Base-by-base conservation (phyloP, 2,329 filamentous ascomycete species). In the Colletotrichum trifolii region DNA sequence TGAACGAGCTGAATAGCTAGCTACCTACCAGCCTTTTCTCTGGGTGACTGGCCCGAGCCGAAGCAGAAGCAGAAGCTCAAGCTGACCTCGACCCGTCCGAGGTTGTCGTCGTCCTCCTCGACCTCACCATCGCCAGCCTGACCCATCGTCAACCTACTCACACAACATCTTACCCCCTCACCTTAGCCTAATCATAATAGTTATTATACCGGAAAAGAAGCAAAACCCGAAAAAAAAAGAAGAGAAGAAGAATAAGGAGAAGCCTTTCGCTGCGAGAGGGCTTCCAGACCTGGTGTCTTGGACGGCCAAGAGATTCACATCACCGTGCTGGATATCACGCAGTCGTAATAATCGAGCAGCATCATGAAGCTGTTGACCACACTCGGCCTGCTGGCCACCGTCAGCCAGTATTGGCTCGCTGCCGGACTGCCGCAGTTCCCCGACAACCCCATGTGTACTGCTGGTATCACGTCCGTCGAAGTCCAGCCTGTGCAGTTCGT, bases 201-300 rank as follows among this genome's bases (percentile, higher is more conserved):
- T 17, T 25, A 25, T 25, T 25, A 25, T 5, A 25, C 39, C 34
- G 13, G 52, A 45, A 38, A 33, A 45, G 12, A 48, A 46, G 13
- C 55, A 43, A 25, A 43, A n/a, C 17, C 25, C 25, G 25, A 25
- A 17, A 25, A 25, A 17, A 25, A 5, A 25, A 25, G 12, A 55
- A 15, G 25, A 11, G 5, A 8, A 17, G 6, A 9, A 10, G 17
- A 3, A n/a, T 13, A 48, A 52, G 50, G 34, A 38, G 55, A 48
- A 66, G 40, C 52, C 38, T 38, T 38, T 47, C 33, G 52, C 59
- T 40, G 52, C 58, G 43, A 47, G 40, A 56, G 35, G 58, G 63
- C 53, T 57, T 54, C 58, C 58, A 57, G 63, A 63, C 63, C 58
- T 53, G 40, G 63, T 57, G 63, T 66, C 63, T 66, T 49, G 63